Percentiles rank a stretch among this genome's conserved stretches.
phyloP scores from a whole-genome alignment of 129 eudicot genomes.

The Gnaphalium uliginosum region DNA sequence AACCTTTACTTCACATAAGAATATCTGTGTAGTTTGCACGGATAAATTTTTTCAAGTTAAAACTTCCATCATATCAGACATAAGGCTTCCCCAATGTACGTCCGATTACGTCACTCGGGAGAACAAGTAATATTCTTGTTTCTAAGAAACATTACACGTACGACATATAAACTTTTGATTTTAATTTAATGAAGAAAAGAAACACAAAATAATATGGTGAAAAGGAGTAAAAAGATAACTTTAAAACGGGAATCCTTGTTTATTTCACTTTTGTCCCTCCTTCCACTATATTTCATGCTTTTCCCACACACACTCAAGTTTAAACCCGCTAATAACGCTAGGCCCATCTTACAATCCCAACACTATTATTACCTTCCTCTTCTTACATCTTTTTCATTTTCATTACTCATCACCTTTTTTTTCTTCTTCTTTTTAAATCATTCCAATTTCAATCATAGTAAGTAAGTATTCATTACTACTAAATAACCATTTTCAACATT shows the following conservation, averaged over 20 bases:
- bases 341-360: conserved; percentile 36
- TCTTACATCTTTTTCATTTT: conserved; percentile 26
- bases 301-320: conserved; percentile 1
- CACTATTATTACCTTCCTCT: conserved; percentile 31
- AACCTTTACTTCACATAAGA: no score
- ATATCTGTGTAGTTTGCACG: no score
- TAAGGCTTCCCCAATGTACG: no score
- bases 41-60: no score
- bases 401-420: background rate
- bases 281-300: conserved; percentile 23
- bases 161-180: no score
- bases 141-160: no score
- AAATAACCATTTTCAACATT: conserved; percentile 19
- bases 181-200: no score
- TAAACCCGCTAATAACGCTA: conserved; percentile 40
- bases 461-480: background rate
- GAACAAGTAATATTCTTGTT: no score
- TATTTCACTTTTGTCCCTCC: conserved; percentile 32
- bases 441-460: background rate
- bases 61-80: no score
- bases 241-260: conserved; percentile 4
- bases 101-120: no score
- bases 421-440: background rate
- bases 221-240: background rate
- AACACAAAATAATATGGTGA: no score